Evolutionary conservation across 495 filamentous ascomycete species (phyloP), one percentile per base, ranked within the genome.

Genomic region (Aspergillus asperescens): DNA sequence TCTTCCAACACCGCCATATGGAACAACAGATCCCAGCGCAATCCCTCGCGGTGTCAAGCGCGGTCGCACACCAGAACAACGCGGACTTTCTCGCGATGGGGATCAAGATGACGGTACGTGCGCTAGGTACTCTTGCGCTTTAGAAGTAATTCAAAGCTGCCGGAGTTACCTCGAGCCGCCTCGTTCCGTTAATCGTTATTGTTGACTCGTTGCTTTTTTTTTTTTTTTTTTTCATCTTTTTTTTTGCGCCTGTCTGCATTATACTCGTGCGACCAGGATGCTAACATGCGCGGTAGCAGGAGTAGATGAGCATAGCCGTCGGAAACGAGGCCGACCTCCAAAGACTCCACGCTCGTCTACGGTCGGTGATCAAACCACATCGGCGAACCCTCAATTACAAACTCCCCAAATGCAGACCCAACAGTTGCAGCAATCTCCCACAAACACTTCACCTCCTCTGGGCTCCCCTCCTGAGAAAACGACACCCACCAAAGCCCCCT

Each of bases 311-410:
- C 79, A 86, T 50, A 84, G 88, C 63, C 86, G 86, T 55, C 82
- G 87, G 68, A 94, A 95, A 73, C 81, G 89, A 68, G 87, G 89
- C 59, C 82, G 93, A 74, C 88, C 90, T 60, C 88, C 91, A 69
- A 85, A 86, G 66, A 65, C 66, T 1, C 69, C 69, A 44, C 89
- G 88, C 65, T 64, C 74, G 56, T 63, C 72, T 7, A 52, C 56
- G 7, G 15, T 66, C 60, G 63, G 60, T 41, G 76, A 84, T 58
- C 65, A 79, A 62, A 57, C 77, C 67, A 61, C 73, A 61, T 62
- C 77, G 62, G 69, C 74, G 62, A 61, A 75, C 68, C 51, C 71
- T 56, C 71, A 78, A 35, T 63, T 87, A 20, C 89, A 89, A 51
- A 94, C 90, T 25, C 90, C 91, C 1, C 90, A 89, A 60, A 73